Conservation (phyloP, 345 rosid genomes). For the Xanthoceras sorbifolium region DNA sequence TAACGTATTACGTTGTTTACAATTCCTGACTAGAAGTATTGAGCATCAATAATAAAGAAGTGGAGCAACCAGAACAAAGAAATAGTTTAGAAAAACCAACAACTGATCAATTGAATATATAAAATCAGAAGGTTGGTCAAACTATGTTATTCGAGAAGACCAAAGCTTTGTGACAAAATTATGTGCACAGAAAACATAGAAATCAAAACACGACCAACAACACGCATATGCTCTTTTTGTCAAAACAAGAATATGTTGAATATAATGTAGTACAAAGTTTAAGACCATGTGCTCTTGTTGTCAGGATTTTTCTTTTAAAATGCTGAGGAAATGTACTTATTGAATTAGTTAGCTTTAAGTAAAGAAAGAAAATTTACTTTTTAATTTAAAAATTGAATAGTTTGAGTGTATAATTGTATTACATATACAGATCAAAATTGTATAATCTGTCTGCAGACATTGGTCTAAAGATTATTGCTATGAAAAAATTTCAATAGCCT, state of each 20-base stretch:
- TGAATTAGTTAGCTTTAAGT: neutral
- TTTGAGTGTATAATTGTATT: neutral
- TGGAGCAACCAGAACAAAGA: neutral
- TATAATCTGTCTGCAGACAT: neutral
- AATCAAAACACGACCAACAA: neutral
- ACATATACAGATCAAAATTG: neutral
- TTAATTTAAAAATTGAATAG: too few species aligned
- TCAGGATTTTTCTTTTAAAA: too few species aligned
- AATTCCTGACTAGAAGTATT: neutral
- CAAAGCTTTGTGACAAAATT: neutral
- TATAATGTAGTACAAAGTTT: too few species aligned
- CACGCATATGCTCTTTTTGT: too few species aligned
- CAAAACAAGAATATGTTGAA: too few species aligned
- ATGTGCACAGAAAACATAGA: neutral
- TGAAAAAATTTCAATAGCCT: neutral
- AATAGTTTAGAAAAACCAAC: neutral
- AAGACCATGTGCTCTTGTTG: too few species aligned
- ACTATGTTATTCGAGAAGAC: too few species aligned
- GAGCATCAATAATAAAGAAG: neutral
- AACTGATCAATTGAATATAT: neutral
- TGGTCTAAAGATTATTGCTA: neutral
- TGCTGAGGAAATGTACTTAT: too few species aligned
- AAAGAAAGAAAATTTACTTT: neutral
- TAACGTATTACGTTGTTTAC: neutral
- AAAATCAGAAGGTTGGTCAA: neutral